Conservation (phyloP, 2,329 filamentous ascomycete genomes). For the Pseudocercospora eumusae region DNA sequence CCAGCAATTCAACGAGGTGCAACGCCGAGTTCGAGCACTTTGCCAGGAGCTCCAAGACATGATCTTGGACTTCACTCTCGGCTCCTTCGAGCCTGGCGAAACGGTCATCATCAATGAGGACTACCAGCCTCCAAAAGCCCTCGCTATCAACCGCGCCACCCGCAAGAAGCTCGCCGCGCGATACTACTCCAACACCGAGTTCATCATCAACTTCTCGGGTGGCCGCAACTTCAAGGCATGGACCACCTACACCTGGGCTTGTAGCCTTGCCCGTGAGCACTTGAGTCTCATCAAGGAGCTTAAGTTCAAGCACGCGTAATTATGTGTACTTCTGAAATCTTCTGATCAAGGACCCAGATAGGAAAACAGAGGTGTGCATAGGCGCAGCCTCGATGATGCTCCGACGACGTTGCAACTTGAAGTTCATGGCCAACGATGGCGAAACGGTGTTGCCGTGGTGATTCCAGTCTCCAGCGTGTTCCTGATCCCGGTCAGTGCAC, state of each 20-base stretch:
- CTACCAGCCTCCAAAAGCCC: not conserved
- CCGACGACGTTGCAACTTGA: too few relatives aligned
- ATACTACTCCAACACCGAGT: not conserved
- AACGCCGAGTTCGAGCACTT: slow-evolving; percentile 3
- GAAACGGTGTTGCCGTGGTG: too few relatives aligned
- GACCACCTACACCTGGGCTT: not conserved
- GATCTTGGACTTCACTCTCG: slow-evolving; percentile 13
- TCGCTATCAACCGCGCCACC: not conserved
- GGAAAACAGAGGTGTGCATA: too few relatives aligned
- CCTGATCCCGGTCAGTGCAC: too few relatives aligned
- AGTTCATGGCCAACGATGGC: too few relatives aligned
- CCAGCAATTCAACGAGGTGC: not conserved
- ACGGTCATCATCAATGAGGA: not conserved
- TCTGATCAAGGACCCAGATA: too few relatives aligned
- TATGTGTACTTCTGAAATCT: too few relatives aligned
- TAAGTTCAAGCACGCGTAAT: not conserved
- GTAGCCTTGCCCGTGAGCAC: not conserved
- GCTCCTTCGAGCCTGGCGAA: not conserved
- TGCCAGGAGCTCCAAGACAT: slow-evolving; percentile 13
- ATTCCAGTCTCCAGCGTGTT: too few relatives aligned
- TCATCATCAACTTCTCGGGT: not conserved
- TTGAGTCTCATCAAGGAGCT: not conserved
- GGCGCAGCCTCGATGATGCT: too few relatives aligned
- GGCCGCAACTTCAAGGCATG: not conserved
- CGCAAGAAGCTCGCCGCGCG: not conserved